Conservation (phyloP, 441 rosid species). For the Erysimum cheiri region DNA sequence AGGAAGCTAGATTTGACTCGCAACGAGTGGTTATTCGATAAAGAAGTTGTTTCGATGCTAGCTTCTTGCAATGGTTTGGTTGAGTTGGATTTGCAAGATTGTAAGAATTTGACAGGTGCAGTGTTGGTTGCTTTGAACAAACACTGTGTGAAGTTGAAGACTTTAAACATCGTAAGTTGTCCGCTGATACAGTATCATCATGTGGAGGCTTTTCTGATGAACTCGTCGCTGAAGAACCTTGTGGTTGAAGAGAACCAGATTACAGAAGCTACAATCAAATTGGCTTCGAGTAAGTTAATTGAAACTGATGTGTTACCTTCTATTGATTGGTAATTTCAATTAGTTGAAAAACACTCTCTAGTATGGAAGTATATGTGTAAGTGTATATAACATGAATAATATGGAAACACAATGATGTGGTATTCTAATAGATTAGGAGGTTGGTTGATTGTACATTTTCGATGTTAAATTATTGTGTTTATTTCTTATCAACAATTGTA, state of each 20-base stretch:
- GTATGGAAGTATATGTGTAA: background rate
- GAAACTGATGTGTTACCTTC: slow-evolving; percentile 44
- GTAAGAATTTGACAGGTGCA: slow-evolving; percentile 54
- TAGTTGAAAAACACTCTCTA: too few relatives aligned
- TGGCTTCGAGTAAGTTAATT: slow-evolving; percentile 51
- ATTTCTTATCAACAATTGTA: background rate
- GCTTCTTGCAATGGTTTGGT: slow-evolving; percentile 58
- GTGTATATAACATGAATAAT: background rate
- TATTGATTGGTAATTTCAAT: background rate
- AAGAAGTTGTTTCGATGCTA: slow-evolving; percentile 70
- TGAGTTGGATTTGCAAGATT: slow-evolving; percentile 73
- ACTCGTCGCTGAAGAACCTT: slow-evolving; percentile 54
- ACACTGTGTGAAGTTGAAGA: slow-evolving; percentile 57
- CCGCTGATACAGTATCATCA: slow-evolving; percentile 50
- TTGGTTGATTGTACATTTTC: background rate
- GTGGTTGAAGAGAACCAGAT: slow-evolving; percentile 67
- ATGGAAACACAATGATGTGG: background rate
- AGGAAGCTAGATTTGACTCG: slow-evolving; percentile 66
- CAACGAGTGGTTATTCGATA: slow-evolving; percentile 69
- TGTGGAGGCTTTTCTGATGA: slow-evolving; percentile 57
- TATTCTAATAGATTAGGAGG: background rate
- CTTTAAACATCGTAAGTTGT: slow-evolving; percentile 61
- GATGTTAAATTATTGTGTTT: background rate
- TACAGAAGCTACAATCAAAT: slow-evolving; percentile 51
- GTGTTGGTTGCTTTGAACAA: slow-evolving; percentile 54